A percentile compares a stretch with the other conserved stretches of the same genome.
These are phyloP conservation scores for Xylaria scruposa DNA, from an alignment of 495 filamentous ascomycete genomes.

Conservation along the genomic window DNA sequence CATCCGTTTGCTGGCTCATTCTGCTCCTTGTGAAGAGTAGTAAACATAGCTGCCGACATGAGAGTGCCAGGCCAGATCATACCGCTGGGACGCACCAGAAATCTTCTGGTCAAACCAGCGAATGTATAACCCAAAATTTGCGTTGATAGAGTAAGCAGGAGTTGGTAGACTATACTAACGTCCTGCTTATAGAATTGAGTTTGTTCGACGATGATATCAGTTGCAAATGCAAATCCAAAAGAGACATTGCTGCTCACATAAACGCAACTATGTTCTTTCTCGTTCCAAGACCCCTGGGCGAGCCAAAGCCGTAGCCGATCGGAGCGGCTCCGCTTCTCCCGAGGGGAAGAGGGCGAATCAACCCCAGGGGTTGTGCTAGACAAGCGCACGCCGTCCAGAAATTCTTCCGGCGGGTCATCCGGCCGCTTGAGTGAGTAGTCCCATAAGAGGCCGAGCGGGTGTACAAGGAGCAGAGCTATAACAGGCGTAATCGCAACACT, in stretches of 20 bases:
- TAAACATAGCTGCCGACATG: conserved; percentile 86
- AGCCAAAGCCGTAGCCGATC: conserved; percentile 70
- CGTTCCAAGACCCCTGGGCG: conserved; percentile 81
- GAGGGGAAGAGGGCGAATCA: conserved; percentile 26
- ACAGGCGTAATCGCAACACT: conserved; percentile 86
- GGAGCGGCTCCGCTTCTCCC: conserved; percentile 38
- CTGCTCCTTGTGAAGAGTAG: conserved; percentile 81
- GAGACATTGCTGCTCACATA: conserved; percentile 90
- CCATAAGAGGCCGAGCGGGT: conserved; percentile 81
- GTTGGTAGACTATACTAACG: conserved; percentile 73
- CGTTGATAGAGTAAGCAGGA: conserved; percentile 81
- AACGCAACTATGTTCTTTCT: conserved; percentile 86
- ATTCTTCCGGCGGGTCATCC: conserved; percentile 67
- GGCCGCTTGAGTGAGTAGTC: conserved; percentile 69
- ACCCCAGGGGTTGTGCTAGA: conserved; percentile 12
- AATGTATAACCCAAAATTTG: conserved; percentile 87
- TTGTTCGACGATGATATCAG: conserved; percentile 86
- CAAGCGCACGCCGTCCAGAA: conserved; percentile 58
- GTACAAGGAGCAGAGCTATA: conserved; percentile 80
- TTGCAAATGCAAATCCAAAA: conserved; percentile 88
- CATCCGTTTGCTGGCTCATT: conserved; percentile 85
- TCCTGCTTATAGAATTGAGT: conserved; percentile 86
- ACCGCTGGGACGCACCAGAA: conserved; percentile 80
- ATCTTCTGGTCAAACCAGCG: conserved; percentile 77
- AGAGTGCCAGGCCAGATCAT: conserved; percentile 95